Evolutionary conservation across 495 filamentous ascomycete species (phyloP).

Genomic region (Penicillium canescens): DNA sequence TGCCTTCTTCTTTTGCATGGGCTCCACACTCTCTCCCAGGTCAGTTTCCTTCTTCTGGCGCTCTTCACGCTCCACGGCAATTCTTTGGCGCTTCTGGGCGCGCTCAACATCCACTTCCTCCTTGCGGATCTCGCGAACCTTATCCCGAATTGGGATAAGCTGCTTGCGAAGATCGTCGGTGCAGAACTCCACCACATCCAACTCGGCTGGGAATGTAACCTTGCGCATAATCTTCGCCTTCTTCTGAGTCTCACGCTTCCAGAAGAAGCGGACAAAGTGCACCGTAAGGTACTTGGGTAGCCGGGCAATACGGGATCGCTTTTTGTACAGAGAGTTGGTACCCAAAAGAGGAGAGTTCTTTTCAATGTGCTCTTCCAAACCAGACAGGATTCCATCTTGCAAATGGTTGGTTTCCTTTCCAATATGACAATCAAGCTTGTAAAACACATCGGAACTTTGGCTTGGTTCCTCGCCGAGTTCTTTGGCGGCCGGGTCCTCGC

Average conservation of each 20-base stretch:
- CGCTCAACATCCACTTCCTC: slow-evolving; percentile 90
- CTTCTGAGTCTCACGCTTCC: slow-evolving; percentile 91
- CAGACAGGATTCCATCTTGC: slow-evolving; percentile 79
- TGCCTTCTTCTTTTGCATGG: slow-evolving; percentile 52
- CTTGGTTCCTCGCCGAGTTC: slow-evolving; percentile 74
- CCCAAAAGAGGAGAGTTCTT: slow-evolving; percentile 80
- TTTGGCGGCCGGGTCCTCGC: slow-evolving; percentile 76
- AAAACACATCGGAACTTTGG: slow-evolving; percentile 69
- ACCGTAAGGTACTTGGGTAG: slow-evolving; percentile 94
- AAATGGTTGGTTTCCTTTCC: slow-evolving; percentile 82
- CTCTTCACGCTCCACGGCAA: slow-evolving; percentile 63
- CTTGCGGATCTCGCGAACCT: slow-evolving; percentile 92
- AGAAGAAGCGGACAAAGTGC: slow-evolving; percentile 97
- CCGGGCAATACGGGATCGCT: slow-evolving; percentile 82
- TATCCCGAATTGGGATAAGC: slow-evolving; percentile 88
- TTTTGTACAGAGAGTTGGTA: slow-evolving; percentile 81
- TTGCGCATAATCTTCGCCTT: slow-evolving; percentile 99
- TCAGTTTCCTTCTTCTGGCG: slow-evolving; percentile 44
- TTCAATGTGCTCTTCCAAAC: slow-evolving; percentile 84
- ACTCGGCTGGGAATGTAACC: slow-evolving; percentile 89
- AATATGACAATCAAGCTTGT: slow-evolving; percentile 96
- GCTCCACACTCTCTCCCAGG: slow-evolving; percentile 34
- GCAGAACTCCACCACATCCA: slow-evolving; percentile 94
- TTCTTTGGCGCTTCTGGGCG: slow-evolving; percentile 82
- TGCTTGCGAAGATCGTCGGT: slow-evolving; percentile 82